Base-by-base conservation (phyloP, 2,329 filamentous ascomycete genomes). In the Ophiostoma populinum region DNA sequence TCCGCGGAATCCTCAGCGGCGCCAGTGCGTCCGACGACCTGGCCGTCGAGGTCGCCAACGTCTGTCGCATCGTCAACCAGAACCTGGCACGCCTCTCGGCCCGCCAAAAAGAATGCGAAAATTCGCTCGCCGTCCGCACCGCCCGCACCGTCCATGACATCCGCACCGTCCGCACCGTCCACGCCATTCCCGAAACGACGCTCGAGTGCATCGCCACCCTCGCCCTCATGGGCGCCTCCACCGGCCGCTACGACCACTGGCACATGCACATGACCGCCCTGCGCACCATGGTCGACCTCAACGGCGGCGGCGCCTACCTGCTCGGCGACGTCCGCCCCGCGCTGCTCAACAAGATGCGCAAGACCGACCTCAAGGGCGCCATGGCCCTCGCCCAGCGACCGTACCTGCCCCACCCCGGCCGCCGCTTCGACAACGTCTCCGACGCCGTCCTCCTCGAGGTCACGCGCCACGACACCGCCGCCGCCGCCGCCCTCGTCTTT, bases 161-260 rank as follows among this genome's bases (percentile, higher is more conserved):
- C n/a, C n/a, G n/a, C n/a, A n/a, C n/a, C n/a, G n/a, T n/a, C n/a
- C n/a, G n/a, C 26, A 29, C 25, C 25, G 25, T 28, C 20, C 32
- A 20, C 15, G 33, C n/a, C 25, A 42, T 42, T 22, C 43, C 47
- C 21, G 34, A 42, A 11, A 47, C 45, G 20, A 50, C 47, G 2
- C 43, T 55, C 31, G 48, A 52, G 33, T 53, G 51, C 31, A 52
- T 55, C 30, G 44, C 49, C 2, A 48, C 46, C 4, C 40, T 55
- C 25, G 52, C 52, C 5, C 42, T 47, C 24, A 47, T 48, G 40
- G 49, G 47, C 17, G 49, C 46, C n/a, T 52, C 52, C 15, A 47
- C 51, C 7, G 52, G 53, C 12, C 48, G 53, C 13, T 47, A 54
- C 31, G 52, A 56, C 32, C 53, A 57, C 39, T 57, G 55, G 55